These are phyloP conservation scores for Ascochyta clinopodiicola DNA, from an alignment of 2,329 filamentous ascomycete genomes.

Conservation along the genomic window DNA sequence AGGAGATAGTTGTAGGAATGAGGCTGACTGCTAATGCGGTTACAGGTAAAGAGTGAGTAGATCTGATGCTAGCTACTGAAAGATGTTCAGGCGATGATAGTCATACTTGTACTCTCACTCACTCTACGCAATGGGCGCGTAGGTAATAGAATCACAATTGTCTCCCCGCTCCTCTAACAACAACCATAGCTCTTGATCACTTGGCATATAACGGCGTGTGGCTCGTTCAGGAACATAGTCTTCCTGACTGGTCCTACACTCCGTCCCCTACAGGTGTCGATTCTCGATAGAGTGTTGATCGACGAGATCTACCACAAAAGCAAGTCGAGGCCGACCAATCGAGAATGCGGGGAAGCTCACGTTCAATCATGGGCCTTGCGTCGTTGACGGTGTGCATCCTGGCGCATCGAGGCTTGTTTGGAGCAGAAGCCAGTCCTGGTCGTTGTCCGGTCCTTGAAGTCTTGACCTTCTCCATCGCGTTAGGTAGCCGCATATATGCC, in stretches of 20 bases:
- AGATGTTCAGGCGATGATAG: not conserved
- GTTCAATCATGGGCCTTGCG: constrained; percentile 10
- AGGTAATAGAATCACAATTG: not conserved
- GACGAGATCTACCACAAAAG: not conserved
- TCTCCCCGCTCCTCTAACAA: not conserved
- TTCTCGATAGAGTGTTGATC: constrained; percentile 10
- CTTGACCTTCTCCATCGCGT: constrained; percentile 35
- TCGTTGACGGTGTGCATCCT: constrained; percentile 11
- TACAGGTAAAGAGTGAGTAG: not conserved
- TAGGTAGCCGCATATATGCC: constrained; percentile 17
- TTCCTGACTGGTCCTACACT: constrained; percentile 7
- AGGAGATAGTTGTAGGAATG: not conserved
- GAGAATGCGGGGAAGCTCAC: constrained; percentile 18
- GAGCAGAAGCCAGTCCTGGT: constrained; percentile 16
- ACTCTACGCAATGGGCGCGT: not conserved
- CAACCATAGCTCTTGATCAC: not conserved
- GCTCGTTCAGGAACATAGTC: constrained; percentile 12
- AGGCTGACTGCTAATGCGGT: not conserved
- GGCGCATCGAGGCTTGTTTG: constrained; percentile 21
- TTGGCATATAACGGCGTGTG: constrained; percentile 16
- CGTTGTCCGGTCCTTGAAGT: constrained; percentile 14
- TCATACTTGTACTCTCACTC: constrained; percentile 3
- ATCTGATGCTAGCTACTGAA: constrained; percentile 1
- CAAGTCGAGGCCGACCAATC: constrained; percentile 1
- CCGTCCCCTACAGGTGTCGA: constrained; percentile 2